Conservation (phyloP, 2,329 filamentous ascomycete genomes). For the Ophiostoma sp. region DNA sequence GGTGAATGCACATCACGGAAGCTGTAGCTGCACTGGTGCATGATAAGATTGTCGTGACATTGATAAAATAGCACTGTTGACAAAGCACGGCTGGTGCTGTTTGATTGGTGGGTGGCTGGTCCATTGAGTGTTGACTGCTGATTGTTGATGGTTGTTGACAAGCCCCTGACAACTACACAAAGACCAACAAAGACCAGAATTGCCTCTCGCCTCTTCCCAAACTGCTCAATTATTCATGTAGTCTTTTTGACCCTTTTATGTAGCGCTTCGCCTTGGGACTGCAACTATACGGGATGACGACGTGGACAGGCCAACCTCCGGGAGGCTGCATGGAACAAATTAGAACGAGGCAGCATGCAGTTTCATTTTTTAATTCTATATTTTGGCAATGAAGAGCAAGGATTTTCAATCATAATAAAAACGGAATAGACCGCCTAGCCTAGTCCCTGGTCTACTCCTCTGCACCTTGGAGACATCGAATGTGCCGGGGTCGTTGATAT, state of each 20-base stretch:
- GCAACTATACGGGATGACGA: not conserved
- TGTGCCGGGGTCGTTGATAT: conserved; percentile 11
- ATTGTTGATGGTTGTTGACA: not conserved
- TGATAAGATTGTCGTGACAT: not conserved
- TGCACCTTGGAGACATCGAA: not conserved
- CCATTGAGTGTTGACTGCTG: not conserved
- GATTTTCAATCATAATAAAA: too few species aligned
- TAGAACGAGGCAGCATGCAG: not conserved
- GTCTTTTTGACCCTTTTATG: not conserved
- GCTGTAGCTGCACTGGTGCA: not conserved
- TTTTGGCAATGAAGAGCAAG: too few species aligned
- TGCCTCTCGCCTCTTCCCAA: not conserved
- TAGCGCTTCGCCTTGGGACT: not conserved
- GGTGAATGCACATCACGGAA: not conserved
- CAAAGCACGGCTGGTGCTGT: not conserved
- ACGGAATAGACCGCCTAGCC: too few species aligned
- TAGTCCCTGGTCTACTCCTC: too few species aligned
- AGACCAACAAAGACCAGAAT: not conserved
- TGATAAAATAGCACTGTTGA: not conserved
- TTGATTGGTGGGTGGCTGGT: not conserved
- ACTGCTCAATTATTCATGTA: too few species aligned
- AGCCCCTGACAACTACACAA: not conserved
- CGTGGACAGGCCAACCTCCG: not conserved
- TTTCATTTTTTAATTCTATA: not conserved
- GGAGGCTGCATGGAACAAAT: conserved; percentile 2